Evolutionary conservation across 139 green algal species (phyloP), one percentile per base, ranked within the genome.

Genomic region (Limnomonas spitsbergensis): DNA sequence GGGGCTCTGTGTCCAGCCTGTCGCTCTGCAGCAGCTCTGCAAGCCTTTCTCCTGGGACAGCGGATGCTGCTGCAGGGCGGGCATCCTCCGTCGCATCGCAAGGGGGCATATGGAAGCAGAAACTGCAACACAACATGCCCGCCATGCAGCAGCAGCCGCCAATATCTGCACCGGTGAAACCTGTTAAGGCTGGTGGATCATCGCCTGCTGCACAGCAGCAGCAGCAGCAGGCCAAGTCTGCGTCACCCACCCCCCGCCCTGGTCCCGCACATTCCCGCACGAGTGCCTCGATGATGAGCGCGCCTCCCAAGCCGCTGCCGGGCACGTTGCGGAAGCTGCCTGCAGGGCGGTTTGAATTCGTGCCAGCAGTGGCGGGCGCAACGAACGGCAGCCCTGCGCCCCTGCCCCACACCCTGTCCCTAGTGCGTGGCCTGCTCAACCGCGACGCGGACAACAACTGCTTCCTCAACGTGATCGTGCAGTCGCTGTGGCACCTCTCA

Each of bases 381-480:
- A 37, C 70, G 4, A 37, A 36, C 3, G 39, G 4, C 38, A 37
- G 26, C 4, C 27, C 38, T 20, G 67, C 67, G 9, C 32, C 40
- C 52, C 38, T 42, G 27, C 40, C 79, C 4, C 76, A 34, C 3
- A 61, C 31, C 2, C 82, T 90, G 56, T 53, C 75, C 73, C 78
- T 91, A 1, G 90, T 91, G 66, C 84, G 88, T 14, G 88, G 88
- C n/a, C 80, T 94, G 66, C 78, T 70, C 73, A 94, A 94, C 56
- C 74, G 79, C 34, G 84, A 79, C 4, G 82, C 82, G 7, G 68
- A 90, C 75, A 82, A 93, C 88, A 92, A 93, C 69, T 94, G 90
- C 87, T 94, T 93, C 81, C 84, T 94, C n/a, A 94, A 94, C 71
- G 90, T 91, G 1, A 88, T 89, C 75, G 80, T 94, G 32, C 90